A percentile compares a stretch with the other conserved stretches of the same genome.
Evolutionary conservation across 345 rosid genomes (phyloP).

Genomic region (Camelina sativa): DNA sequence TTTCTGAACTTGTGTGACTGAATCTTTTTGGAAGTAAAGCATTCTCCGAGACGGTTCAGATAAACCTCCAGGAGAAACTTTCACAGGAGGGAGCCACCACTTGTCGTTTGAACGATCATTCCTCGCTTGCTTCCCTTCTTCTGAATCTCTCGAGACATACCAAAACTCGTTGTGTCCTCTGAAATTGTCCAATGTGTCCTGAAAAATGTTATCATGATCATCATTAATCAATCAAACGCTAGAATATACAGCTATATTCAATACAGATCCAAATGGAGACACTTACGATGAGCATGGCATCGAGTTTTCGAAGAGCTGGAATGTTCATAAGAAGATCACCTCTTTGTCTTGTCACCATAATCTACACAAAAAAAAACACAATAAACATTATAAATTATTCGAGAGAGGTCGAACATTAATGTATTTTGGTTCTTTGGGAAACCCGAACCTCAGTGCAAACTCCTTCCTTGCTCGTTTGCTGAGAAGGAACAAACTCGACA

Average conservation of each 20-base stretch:
- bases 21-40: constrained; percentile 81
- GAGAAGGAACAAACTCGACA: constrained; percentile 84
- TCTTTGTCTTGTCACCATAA: constrained; percentile 90
- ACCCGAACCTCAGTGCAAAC: constrained; percentile 68
- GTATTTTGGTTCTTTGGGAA: not conserved
- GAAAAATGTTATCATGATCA: constrained; percentile 30
- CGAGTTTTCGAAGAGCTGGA: constrained; percentile 88
- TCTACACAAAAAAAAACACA: constrained; percentile 43
- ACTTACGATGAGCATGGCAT: constrained; percentile 82
- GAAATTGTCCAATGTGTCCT: constrained; percentile 76
- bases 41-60: constrained; percentile 67
- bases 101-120: constrained; percentile 64
- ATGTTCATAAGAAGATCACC: constrained; percentile 82
- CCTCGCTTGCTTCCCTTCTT: constrained; percentile 51
- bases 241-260: not conserved
- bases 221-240: constrained; percentile 14
- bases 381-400: not conserved
- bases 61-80: constrained; percentile 75
- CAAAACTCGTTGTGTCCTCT: constrained; percentile 79
- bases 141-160: constrained; percentile 75
- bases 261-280: not conserved
- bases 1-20: constrained; percentile 95
- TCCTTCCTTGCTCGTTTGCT: constrained; percentile 72
- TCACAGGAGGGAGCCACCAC: constrained; percentile 94
- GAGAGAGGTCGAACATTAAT: not conserved